phyloP scores from a whole-genome alignment of 148 eudicot species.

The Camellia granthamiana region DNA sequence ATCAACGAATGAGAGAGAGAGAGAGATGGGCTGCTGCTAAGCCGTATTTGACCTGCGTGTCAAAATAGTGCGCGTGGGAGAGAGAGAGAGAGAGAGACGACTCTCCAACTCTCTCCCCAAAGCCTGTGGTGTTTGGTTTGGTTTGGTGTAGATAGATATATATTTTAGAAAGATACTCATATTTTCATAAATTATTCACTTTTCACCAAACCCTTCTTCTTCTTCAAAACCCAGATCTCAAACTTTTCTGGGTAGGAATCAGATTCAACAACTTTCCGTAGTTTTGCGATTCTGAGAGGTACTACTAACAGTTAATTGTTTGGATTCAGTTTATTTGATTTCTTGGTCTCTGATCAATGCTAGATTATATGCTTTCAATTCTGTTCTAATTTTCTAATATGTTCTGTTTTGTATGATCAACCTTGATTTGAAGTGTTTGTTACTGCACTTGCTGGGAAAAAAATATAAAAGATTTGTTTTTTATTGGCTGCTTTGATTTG shows the following conservation, averaged over 20 bases:
- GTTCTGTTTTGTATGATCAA: background rate
- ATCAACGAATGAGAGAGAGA: no score
- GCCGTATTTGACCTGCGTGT: slow-evolving; percentile 1
- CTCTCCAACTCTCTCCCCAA: background rate
- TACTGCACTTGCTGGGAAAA: no score
- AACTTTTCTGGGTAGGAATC: slow-evolving; percentile 28
- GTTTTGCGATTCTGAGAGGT: slow-evolving; percentile 7
- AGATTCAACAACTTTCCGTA: slow-evolving; percentile 12
- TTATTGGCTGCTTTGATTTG: background rate
- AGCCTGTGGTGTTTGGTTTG: background rate
- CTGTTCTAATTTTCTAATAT: background rate
- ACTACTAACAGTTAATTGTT: background rate
- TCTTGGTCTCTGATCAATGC: background rate
- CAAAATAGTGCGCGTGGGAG: background rate
- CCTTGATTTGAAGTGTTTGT: background rate
- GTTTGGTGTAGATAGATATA: background rate
- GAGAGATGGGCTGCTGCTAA: background rate
- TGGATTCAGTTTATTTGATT: background rate
- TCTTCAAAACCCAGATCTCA: slow-evolving; percentile 25
- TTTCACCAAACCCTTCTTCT: slow-evolving; percentile 2
- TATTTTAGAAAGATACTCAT: background rate
- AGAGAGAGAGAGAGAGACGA: background rate
- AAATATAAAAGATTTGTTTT: no score
- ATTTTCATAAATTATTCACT: background rate
- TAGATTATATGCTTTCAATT: background rate